A percentile compares a stretch with the other conserved stretches of the same genome.
Evolutionary conservation across 768 basidiomycete genomes (phyloP).

Genomic region (Trametes meyenii): DNA sequence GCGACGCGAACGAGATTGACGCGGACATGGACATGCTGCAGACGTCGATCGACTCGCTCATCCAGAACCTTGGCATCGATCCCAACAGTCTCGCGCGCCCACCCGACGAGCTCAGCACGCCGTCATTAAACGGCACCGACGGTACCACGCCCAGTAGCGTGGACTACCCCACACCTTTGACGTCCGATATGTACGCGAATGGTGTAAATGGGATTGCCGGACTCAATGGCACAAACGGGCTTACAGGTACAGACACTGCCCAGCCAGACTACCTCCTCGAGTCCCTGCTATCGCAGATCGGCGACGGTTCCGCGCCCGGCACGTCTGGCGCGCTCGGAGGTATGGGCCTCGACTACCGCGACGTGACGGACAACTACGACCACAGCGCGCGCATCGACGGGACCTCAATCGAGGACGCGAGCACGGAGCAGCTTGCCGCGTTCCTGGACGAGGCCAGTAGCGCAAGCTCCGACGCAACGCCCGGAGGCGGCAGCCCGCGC

Average conservation of each 20-base stretch:
- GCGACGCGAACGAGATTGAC: constrained; percentile 63
- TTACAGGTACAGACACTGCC: neutral
- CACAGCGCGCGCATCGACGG: constrained; percentile 37
- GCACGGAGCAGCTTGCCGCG: constrained; percentile 43
- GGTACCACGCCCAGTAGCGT: neutral
- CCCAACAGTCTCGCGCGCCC: constrained; percentile 37
- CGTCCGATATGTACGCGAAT: constrained; percentile 9
- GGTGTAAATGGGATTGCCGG: constrained; percentile 4
- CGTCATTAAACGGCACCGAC: neutral
- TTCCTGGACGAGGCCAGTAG: constrained; percentile 44
- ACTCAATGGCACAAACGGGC: neutral
- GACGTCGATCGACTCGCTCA: constrained; percentile 68
- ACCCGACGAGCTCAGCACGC: neutral
- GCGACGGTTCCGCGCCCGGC: neutral
- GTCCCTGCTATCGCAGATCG: constrained; percentile 20
- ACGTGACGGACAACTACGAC: constrained; percentile 38
- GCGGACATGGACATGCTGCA: constrained; percentile 74
- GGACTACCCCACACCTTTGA: neutral
- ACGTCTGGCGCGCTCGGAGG: constrained; percentile 24
- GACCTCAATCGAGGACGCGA: constrained; percentile 36
- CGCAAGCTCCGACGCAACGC: constrained; percentile 32
- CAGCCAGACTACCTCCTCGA: constrained; percentile 21
- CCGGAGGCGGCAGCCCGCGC: constrained; percentile 9
- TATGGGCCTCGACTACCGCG: constrained; percentile 34
- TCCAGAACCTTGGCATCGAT: constrained; percentile 72